Evolutionary conservation across 2,329 filamentous ascomycete genomes (phyloP).

Genomic region (Pyrenophora graminea): DNA sequence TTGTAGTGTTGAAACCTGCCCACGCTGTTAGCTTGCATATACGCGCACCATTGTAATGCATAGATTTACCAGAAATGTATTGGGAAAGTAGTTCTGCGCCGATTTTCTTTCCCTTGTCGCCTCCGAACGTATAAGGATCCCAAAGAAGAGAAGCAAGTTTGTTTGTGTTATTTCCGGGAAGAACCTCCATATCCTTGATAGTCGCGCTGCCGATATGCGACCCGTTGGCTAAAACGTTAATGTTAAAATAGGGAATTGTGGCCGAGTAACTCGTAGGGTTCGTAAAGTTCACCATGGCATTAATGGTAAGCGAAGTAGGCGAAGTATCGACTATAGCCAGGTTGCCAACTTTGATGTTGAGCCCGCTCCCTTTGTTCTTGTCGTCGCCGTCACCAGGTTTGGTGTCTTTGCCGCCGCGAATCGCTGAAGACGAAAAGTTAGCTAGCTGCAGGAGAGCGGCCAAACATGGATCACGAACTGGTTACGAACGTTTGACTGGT

Average conservation of each 20-base stretch:
- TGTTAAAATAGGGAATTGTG: slow-evolving; percentile 75
- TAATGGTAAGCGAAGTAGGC: slow-evolving; percentile 69
- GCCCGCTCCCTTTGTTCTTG: slow-evolving; percentile 56
- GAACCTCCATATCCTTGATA: slow-evolving; percentile 65
- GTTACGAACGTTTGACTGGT: slow-evolving; percentile 89
- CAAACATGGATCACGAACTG: slow-evolving; percentile 50
- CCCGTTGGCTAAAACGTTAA: slow-evolving; percentile 74
- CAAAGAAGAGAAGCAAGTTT: slow-evolving; percentile 71
- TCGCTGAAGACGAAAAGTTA: slow-evolving; percentile 43
- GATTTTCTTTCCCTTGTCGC: slow-evolving; percentile 62
- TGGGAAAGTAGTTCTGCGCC: slow-evolving; percentile 78
- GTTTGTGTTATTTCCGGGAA: slow-evolving; percentile 72
- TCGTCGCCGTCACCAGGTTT: slow-evolving; percentile 37
- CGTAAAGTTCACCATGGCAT: slow-evolving; percentile 77
- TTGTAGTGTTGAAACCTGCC: slow-evolving; percentile 74
- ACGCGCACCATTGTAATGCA: neutral
- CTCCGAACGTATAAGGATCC: slow-evolving; percentile 69
- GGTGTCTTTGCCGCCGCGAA: slow-evolving; percentile 54
- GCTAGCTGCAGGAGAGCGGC: slow-evolving; percentile 24
- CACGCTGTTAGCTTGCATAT: slow-evolving; percentile 3
- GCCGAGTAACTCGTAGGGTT: slow-evolving; percentile 91
- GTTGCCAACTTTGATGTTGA: slow-evolving; percentile 69
- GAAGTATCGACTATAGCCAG: slow-evolving; percentile 75
- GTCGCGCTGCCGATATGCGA: slow-evolving; percentile 76
- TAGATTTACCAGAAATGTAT: slow-evolving; percentile 71